Evolutionary conservation across 768 basidiomycete genomes (phyloP).

Genomic region (Terana coerulea): DNA sequence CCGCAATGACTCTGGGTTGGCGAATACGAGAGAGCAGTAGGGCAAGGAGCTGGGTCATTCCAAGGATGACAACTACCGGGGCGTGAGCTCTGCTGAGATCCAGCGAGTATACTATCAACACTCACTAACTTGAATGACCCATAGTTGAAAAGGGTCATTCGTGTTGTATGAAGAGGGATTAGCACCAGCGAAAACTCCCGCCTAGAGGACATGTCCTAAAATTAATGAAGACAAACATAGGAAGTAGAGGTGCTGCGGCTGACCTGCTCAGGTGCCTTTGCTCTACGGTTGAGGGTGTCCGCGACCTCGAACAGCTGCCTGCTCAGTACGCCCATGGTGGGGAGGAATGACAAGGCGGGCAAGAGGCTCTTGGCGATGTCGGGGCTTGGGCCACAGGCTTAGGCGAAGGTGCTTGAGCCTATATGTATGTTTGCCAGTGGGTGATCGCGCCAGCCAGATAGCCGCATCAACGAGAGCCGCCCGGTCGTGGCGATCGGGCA

Average conservation of each 20-base stretch:
- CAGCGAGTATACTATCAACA: conserved; percentile 6
- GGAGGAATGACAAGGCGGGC: too few species aligned
- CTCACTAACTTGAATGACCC: conserved; percentile 74
- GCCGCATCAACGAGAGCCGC: too few species aligned
- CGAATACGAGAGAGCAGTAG: conserved; percentile 62
- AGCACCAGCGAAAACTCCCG: conserved; percentile 70
- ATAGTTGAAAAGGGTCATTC: conserved; percentile 67
- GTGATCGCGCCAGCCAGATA: too few species aligned
- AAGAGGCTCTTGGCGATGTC: too few species aligned
- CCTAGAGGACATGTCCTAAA: conserved; percentile 36
- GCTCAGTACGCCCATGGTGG: conserved; percentile 47
- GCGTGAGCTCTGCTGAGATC: not conserved
- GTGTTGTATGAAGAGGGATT: conserved; percentile 64
- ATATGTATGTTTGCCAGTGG: too few species aligned
- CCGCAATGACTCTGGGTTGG: conserved; percentile 92
- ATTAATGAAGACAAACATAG: not conserved
- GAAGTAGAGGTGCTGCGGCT: conserved; percentile 18
- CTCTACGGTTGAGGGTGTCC: conserved; percentile 36
- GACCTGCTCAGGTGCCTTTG: conserved; percentile 45
- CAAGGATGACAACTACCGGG: conserved; percentile 67
- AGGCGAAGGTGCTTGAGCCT: too few species aligned
- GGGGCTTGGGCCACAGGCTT: too few species aligned
- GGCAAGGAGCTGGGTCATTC: conserved; percentile 70
- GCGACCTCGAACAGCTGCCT: conserved; percentile 30
- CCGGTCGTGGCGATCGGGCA: too few species aligned